A percentile compares a stretch with the other conserved stretches of the same genome.
phyloP scores from a whole-genome alignment of 306 rosid genomes.

The Hylodesmum podocarpum region DNA sequence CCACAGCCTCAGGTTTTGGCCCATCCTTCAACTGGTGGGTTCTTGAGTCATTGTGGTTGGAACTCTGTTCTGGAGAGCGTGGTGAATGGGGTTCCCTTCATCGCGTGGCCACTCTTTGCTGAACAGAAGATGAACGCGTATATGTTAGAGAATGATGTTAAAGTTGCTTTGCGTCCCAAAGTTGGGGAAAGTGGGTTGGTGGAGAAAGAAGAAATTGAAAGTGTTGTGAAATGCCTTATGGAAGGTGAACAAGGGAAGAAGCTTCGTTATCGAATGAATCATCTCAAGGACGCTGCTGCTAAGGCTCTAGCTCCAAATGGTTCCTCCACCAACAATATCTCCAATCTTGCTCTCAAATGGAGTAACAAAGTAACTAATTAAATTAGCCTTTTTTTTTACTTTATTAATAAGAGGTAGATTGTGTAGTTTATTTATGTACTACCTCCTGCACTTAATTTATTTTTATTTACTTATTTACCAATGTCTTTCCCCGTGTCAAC shows the following conservation, averaged over 20 bases:
- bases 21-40: constrained; percentile 68
- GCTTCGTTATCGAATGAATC: constrained; percentile 54
- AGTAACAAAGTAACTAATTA: constrained; percentile 4
- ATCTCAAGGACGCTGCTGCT: constrained; percentile 53
- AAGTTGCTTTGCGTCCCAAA: constrained; percentile 48
- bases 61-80: constrained; percentile 66
- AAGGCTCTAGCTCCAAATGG: constrained; percentile 45
- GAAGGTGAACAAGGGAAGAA: constrained; percentile 83
- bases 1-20: constrained; percentile 64
- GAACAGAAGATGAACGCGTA: constrained; percentile 81
- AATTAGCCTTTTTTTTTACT: neutral
- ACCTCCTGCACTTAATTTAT: neutral
- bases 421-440: neutral
- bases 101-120: constrained; percentile 81
- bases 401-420: too few species aligned
- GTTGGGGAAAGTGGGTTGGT: constrained; percentile 41
- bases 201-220: constrained; percentile 50
- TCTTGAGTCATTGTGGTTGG: constrained; percentile 87
- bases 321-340: constrained; percentile 44
- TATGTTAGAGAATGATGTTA: constrained; percentile 41
- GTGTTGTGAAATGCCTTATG: constrained; percentile 49
- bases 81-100: constrained; percentile 59
- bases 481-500: too few species aligned
- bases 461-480: too few species aligned
- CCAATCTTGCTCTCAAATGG: constrained; percentile 52